Evolutionary conservation across 202 grass and related monocot species (phyloP).

Genomic region (Elaeis oleifera): DNA sequence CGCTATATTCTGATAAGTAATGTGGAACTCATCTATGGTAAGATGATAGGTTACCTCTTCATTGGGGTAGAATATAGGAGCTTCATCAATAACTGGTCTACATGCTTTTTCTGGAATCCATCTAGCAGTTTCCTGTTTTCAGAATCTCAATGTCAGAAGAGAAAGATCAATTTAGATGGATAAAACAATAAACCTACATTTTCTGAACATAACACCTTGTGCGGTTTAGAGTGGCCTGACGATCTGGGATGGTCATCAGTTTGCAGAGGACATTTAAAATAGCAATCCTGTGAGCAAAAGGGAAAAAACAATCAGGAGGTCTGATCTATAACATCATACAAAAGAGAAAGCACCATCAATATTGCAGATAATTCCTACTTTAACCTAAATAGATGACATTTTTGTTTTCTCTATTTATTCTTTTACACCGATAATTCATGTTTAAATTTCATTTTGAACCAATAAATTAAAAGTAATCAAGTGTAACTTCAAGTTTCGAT

Average conservation of each 20-base stretch:
- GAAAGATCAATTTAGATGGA: slow-evolving; percentile 3
- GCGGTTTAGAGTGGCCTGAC: slow-evolving; percentile 6
- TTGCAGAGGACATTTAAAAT: slow-evolving; percentile 19
- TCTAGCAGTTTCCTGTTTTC: slow-evolving; percentile 28
- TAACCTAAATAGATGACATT: too few species aligned
- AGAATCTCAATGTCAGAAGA: background rate
- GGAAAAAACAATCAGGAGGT: too few species aligned
- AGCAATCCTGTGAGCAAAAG: slow-evolving; percentile 22
- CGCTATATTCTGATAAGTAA: too few species aligned
- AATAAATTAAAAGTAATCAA: too few species aligned
- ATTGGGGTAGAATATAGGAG: slow-evolving; percentile 72
- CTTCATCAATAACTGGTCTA: slow-evolving; percentile 72
- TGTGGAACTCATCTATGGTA: background rate
- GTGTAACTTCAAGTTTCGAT: too few species aligned
- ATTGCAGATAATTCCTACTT: too few species aligned
- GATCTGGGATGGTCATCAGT: slow-evolving; percentile 21
- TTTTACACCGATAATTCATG: too few species aligned
- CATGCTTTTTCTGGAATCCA: slow-evolving; percentile 50
- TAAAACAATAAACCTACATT: slow-evolving; percentile 6
- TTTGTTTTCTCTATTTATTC: too few species aligned
- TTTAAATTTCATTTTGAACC: too few species aligned
- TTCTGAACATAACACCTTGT: slow-evolving; percentile 3
- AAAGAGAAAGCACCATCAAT: too few species aligned
- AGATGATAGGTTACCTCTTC: slow-evolving; percentile 62
- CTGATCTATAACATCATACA: too few species aligned